phyloP scores from a whole-genome alignment of 352 stramenopile species.

The Pythium insidiosum region DNA sequence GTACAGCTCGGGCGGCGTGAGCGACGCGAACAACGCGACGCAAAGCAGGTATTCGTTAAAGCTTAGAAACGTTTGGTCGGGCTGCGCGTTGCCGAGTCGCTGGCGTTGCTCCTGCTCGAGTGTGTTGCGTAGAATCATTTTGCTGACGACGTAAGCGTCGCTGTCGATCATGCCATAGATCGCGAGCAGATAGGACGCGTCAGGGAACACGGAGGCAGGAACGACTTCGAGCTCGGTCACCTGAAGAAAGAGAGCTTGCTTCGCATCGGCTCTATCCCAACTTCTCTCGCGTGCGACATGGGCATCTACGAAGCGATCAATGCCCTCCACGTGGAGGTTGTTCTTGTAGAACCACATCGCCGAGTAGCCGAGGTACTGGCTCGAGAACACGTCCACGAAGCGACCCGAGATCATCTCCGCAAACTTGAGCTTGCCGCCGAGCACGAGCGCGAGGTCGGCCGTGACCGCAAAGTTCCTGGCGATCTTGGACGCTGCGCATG shows the following conservation, averaged over 20 bases:
- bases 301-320: no score
- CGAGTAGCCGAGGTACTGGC: slow-evolving; percentile 96
- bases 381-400: slow-evolving; percentile 95
- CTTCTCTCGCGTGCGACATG: no score
- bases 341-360: slow-evolving; percentile 96
- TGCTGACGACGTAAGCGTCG: slow-evolving; percentile 68
- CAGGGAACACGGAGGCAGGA: no score
- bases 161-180: slow-evolving; percentile 85
- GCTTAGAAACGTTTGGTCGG: slow-evolving; percentile 50
- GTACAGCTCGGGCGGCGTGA: slow-evolving; percentile 61
- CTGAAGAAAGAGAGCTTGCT: no score
- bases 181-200: slow-evolving; percentile 76
- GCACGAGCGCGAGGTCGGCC: slow-evolving; percentile 93
- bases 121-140: slow-evolving; percentile 61
- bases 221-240: no score
- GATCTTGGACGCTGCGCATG: slow-evolving; percentile 92
- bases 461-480: slow-evolving; percentile 97
- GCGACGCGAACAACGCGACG: slow-evolving; percentile 41
- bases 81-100: no score
- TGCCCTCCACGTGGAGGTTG: slow-evolving; percentile 89
- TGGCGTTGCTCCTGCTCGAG: slow-evolving; percentile 61
- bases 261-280: no score
- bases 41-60: slow-evolving; percentile 61
- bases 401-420: slow-evolving; percentile 96
- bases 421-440: slow-evolving; percentile 98